Base-by-base conservation (phyloP, 495 filamentous ascomycete species). In the Talaromyces wortmannii region DNA sequence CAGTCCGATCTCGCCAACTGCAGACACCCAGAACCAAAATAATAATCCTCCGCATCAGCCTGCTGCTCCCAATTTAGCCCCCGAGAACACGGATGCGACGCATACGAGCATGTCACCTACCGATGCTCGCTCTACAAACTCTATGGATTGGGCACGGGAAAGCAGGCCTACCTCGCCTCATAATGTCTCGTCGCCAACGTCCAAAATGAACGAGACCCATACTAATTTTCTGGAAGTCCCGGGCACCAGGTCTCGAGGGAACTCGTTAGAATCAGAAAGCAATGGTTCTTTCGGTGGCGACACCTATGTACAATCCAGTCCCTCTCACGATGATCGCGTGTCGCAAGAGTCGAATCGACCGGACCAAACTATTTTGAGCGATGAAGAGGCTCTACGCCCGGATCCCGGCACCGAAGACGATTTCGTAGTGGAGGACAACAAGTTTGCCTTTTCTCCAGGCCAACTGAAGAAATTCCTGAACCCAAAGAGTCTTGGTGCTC, bases 131-230 rank as follows among this genome's bases (percentile, higher is more conserved):
- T 76, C 72, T 29, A 70, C 79, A 0, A 75, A 74, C 51, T 90
- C 88, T 4, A 90, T 89, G 46, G 90, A 96, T 56, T 83, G 79
- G 62, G 79, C 91, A 59, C 80, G 75, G 62, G 87, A 90, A 55
- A 89, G 85, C 63, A 77, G 89, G 52, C 91, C 91, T n/a, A 90
- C 87, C 0, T 95, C 91, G 45, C 88, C 91, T 0, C 91, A 95
- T 68, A 95, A 96, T 71, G 70, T 95, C 50, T 92, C 89, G 6
- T 92, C 87, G 12, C 88, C 86, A 2, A 71, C 78, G 15, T 67
- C 73, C 29, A 78, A 79, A 59, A 68, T 68, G 58, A 66, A 69
- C 12, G 77, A 82, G 36, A 46, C 69, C 42, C 67, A 79, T 54
- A 79, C 81, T 31, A 79, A 80, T 55, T 87, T 82, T 63, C 72